Evolutionary conservation across 2,329 filamentous ascomycete genomes (phyloP).

Genomic region (Cladobotryum mycophilum): DNA sequence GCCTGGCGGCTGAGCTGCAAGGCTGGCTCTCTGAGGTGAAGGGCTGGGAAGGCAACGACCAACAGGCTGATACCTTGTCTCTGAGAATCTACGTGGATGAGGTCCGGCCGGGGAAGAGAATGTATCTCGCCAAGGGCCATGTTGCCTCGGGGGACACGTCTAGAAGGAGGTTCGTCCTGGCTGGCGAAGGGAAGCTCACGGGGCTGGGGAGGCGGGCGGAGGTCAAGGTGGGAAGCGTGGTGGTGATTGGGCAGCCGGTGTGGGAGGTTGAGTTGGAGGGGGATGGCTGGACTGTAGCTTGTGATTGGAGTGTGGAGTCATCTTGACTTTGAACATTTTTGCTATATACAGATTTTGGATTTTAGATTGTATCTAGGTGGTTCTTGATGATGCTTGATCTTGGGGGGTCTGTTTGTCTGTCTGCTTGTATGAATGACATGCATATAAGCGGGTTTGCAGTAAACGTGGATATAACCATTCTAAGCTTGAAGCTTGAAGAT

Average conservation of each 20-base stretch:
- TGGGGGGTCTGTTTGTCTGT: too few species aligned
- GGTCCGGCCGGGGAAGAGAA: constrained; percentile 24
- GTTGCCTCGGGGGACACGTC: not conserved
- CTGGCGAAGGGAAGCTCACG: constrained; percentile 32
- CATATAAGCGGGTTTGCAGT: constrained; percentile 28
- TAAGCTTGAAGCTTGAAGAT: not conserved
- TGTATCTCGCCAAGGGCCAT: constrained; percentile 28
- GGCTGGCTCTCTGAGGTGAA: constrained; percentile 36
- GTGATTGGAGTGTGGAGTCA: constrained; percentile 29
- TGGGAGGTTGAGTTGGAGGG: constrained; percentile 33
- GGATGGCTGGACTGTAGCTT: constrained; percentile 31
- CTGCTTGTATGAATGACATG: constrained; percentile 17
- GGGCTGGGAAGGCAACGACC: constrained; percentile 23
- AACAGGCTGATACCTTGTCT: constrained; percentile 10
- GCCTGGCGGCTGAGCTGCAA: constrained; percentile 34
- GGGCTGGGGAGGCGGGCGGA: constrained; percentile 26
- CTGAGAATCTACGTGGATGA: constrained; percentile 25
- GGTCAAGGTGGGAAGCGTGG: constrained; percentile 24
- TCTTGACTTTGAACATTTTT: not conserved
- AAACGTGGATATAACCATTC: constrained; percentile 23
- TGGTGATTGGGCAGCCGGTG: constrained; percentile 29
- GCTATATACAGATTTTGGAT: too few species aligned
- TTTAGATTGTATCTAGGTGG: too few species aligned
- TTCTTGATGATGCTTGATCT: not conserved
- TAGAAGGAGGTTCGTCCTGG: constrained; percentile 27